phyloP scores from a whole-genome alignment of 1,284 basidiomycete genomes.

The Exsudoporus floridanus region DNA sequence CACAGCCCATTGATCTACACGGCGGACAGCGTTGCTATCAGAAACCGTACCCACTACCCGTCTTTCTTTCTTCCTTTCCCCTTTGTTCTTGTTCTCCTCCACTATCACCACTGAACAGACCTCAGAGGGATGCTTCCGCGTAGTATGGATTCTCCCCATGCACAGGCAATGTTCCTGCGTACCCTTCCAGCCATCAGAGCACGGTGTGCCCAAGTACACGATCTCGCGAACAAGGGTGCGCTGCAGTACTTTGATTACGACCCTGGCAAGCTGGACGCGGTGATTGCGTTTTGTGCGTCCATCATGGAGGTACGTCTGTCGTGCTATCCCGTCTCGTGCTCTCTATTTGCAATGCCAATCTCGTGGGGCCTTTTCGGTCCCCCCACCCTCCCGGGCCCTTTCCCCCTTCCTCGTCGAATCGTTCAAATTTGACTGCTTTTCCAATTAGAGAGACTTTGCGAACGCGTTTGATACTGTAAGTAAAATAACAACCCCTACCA shows the following conservation, averaged over 20 bases:
- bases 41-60: too few relatives aligned
- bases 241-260: constrained; percentile 88
- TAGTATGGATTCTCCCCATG: constrained; percentile 18
- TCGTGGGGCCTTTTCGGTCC: background rate
- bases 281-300: constrained; percentile 77
- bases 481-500: background rate
- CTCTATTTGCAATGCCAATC: background rate
- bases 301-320: constrained; percentile 68
- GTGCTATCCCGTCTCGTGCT: background rate
- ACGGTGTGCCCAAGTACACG: constrained; percentile 76
- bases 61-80: too few relatives aligned
- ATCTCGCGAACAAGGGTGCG: constrained; percentile 69
- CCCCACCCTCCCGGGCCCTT: too few relatives aligned
- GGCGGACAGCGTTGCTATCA: too few relatives aligned
- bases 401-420: background rate
- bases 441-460: constrained; percentile 76
- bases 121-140: constrained; percentile 9
- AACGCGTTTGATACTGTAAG: constrained; percentile 63
- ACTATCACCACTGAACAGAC: background rate
- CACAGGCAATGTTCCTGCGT: constrained; percentile 71
- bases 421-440: too few relatives aligned
- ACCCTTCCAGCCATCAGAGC: constrained; percentile 87
- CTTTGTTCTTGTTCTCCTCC: background rate
- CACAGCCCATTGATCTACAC: too few relatives aligned
- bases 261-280: constrained; percentile 67